Base-by-base conservation (phyloP, 169 alveolate species). In the Eimeria praecox region DNA sequence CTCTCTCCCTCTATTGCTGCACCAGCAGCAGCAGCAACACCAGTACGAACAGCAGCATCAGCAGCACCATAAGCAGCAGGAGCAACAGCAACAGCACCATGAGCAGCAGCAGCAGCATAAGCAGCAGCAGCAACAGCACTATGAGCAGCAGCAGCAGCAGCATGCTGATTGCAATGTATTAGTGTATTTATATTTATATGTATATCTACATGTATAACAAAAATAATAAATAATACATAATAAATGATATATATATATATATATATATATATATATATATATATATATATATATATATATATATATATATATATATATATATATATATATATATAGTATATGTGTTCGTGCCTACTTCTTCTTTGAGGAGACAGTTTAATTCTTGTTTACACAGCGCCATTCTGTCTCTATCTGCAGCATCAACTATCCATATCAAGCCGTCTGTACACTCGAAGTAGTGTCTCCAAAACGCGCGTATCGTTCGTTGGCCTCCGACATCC, bases 401-500 rank as follows among this genome's bases (percentile, higher is more conserved):
- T 94, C 99, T 97, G 82, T 98, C 97, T 69, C 98, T 96, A 97
- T 99, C 99, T n/a, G 99, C 99, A 35, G 99, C 98, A 77, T 97
- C 98, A 38, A 97, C 97, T 12, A 97, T 97, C 98, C 98, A 97
- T 18, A 99, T 98, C 44, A 99, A 97, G 40, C 99, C 99, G 97
- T 99, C 99, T 33, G 99, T 99, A 91, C 98, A 97, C 97, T 99
- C 99, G 97, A 99, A 99, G 98, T 99, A 99, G 97, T 99, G 99
- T 96, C 99, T 97, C 99, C 99, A 99, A 93, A 98, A 99, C 54
- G 99, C 98, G 89, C 99, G 97, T 82, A 99, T 99, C 33, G 99
- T 98, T 82, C 99, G 98, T 97, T 99, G 99, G 33, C 99, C 99
- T n/a, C 99, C 99, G 30, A 99, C 99, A 97, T 99, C 99, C 99